Evolutionary conservation across 495 filamentous ascomycete species (phyloP), one percentile per base, ranked within the genome.

Genomic region (Penicillium flavigenum): DNA sequence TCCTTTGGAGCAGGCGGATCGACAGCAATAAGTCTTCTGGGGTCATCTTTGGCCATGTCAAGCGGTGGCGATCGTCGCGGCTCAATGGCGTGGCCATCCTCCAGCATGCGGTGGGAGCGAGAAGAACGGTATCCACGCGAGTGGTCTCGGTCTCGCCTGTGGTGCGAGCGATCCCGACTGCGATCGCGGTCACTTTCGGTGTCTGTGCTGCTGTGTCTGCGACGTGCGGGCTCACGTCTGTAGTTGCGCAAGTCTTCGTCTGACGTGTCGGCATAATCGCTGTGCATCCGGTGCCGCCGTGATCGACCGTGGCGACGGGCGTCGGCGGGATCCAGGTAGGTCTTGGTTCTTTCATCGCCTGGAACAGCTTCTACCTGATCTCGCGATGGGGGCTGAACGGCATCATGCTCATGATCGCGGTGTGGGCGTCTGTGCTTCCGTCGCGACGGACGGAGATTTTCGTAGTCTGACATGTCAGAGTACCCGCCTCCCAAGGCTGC

Each of bases 191-290:
- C 62, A 5, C 56, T 65, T 36, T 60, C 64, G 5, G 54, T 67
- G 31, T 69, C 66, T 3, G 55, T 61, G 49, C 62, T 71, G 44
- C 63, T 67, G 52, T 65, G 62, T 32, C 45, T 67, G 3, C 63
- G 66, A 36, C 52, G 68, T 1, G 65, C 56, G 5, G 66, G 69
- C 29, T 74, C 73, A 7, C 68, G 64, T 17, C 68, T 63, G 45
- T 73, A 74, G 29, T 70, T 72, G 41, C 66, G 68, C 9, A 74
- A 62, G 43, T 77, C 74, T 12, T 75, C 74, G 31, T 76, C 75
- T 1, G 73, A 75, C 0, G 64, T 67, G 50, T 68, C 70, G 11
- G 48, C 63, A 19, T 76, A 74, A 17, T 72, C 70, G 20, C 62
- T 72, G 7, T 63, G 70, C 16, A 47, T 51, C 22, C 58, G 69